Evolutionary conservation across 805 yeast species (phyloP).

Genomic region (Saccharomycopsis amapae): DNA sequence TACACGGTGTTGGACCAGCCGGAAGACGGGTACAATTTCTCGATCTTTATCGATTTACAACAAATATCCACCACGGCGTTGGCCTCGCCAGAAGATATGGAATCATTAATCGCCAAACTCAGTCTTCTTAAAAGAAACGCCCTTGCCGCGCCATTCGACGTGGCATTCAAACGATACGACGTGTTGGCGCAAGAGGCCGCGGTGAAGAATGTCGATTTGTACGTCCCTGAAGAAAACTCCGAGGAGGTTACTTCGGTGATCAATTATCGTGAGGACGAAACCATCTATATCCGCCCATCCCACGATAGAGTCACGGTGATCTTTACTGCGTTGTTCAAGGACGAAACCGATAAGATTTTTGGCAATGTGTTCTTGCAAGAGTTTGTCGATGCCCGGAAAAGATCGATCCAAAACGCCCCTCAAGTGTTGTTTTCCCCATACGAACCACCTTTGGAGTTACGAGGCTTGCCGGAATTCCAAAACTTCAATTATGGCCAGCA

Average conservation of each 20-base stretch:
- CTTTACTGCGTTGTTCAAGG: constrained; percentile 89
- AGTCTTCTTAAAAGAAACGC: constrained; percentile 77
- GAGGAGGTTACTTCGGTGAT: constrained; percentile 55
- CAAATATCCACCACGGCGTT: constrained; percentile 32
- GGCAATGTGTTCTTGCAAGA: constrained; percentile 89
- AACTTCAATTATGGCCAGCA: constrained; percentile 26
- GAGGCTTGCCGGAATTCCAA: constrained; percentile 34
- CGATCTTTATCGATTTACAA: constrained; percentile 59
- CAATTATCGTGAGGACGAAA: constrained; percentile 88
- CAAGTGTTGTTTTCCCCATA: constrained; percentile 87
- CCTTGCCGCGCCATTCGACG: constrained; percentile 87
- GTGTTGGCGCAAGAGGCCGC: constrained; percentile 42
- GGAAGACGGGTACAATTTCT: constrained; percentile 79
- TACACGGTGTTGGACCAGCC: constrained; percentile 33
- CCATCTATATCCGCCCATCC: constrained; percentile 83
- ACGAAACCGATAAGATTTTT: constrained; percentile 90
- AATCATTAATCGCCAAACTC: constrained; percentile 51
- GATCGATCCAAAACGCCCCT: constrained; percentile 96
- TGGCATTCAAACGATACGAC: constrained; percentile 77
- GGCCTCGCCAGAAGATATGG: constrained; percentile 35
- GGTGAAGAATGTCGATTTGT: constrained; percentile 30
- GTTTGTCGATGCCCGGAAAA: constrained; percentile 91
- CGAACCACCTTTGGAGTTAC: constrained; percentile 89
- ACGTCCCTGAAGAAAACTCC: constrained; percentile 31
- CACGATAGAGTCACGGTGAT: constrained; percentile 96